A percentile compares a stretch with the other conserved stretches of the same genome.
These are phyloP conservation scores for Neurospora sp. DNA, from an alignment of 495 filamentous ascomycete genomes.

Conservation along the genomic window DNA sequence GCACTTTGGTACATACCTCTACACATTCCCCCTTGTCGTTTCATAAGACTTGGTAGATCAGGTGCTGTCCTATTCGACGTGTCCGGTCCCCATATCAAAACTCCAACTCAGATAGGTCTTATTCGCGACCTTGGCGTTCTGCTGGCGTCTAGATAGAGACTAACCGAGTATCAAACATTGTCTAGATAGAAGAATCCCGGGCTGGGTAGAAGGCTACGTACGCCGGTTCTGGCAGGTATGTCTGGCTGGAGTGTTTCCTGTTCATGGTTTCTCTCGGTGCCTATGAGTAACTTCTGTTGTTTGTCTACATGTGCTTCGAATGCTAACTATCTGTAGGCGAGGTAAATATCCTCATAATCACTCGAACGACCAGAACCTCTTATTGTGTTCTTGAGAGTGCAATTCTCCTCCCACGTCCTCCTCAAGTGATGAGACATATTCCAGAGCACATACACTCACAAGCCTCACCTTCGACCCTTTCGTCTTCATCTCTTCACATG, in stretches of 20 bases:
- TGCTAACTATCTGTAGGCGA: not conserved
- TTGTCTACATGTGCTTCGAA: not conserved
- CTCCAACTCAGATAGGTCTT: not conserved
- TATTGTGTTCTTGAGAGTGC: not conserved
- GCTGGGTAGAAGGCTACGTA: slow-evolving; percentile 90
- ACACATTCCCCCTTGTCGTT: not conserved
- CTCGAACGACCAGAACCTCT: not conserved
- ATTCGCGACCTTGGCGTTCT: not conserved
- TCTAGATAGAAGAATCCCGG: slow-evolving; percentile 72
- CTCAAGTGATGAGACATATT: not conserved
- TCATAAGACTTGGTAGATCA: not conserved
- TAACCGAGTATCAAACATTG: slow-evolving; percentile 4
- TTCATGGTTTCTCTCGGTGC: not conserved
- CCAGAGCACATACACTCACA: not conserved
- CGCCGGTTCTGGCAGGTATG: slow-evolving; percentile 94
- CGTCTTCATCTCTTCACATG: not conserved
- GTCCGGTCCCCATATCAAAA: not conserved
- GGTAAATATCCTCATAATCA: not conserved
- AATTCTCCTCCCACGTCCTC: not conserved
- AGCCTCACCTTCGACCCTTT: not conserved
- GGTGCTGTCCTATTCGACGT: not conserved
- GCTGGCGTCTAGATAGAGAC: not conserved
- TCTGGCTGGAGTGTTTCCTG: not conserved
- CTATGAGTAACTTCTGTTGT: not conserved
- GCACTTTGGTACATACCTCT: slow-evolving; percentile 60